Evolutionary conservation across 257 asterid genomes (phyloP).

Genomic region (Solanum appendiculatum): DNA sequence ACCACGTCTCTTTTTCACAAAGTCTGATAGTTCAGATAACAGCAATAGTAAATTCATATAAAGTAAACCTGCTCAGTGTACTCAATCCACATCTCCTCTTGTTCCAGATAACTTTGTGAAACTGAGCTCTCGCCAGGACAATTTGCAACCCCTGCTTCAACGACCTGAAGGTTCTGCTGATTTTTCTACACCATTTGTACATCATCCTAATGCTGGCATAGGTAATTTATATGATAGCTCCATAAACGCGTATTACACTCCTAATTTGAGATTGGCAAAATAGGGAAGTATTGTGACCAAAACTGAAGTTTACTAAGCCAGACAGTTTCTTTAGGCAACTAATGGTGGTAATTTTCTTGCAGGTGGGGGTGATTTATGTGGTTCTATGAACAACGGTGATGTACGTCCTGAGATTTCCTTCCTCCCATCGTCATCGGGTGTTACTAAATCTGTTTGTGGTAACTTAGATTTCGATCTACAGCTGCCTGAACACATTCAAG

Average conservation of each 20-base stretch:
- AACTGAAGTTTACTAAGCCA: background rate
- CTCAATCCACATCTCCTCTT: background rate
- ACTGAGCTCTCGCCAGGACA: background rate
- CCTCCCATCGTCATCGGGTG: background rate
- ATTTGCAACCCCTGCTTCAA: background rate
- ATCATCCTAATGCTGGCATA: background rate
- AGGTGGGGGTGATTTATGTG: background rate
- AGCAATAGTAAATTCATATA: background rate
- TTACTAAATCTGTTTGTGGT: background rate
- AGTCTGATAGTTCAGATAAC: background rate
- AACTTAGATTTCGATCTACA: background rate
- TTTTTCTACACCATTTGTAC: background rate
- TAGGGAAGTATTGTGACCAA: background rate
- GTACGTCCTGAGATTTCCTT: background rate
- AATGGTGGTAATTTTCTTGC: background rate
- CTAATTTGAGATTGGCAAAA: background rate
- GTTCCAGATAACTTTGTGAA: background rate
- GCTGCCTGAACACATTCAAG: background rate
- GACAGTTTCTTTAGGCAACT: background rate
- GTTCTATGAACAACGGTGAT: no score
- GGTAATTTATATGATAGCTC: background rate
- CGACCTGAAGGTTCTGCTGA: background rate
- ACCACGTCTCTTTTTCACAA: slow-evolving; percentile 22
- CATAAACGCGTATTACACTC: background rate
- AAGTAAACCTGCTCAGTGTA: slow-evolving; percentile 3